Conservation (phyloP, 805 yeast species). For the Saccharomyces paradoxus region DNA sequence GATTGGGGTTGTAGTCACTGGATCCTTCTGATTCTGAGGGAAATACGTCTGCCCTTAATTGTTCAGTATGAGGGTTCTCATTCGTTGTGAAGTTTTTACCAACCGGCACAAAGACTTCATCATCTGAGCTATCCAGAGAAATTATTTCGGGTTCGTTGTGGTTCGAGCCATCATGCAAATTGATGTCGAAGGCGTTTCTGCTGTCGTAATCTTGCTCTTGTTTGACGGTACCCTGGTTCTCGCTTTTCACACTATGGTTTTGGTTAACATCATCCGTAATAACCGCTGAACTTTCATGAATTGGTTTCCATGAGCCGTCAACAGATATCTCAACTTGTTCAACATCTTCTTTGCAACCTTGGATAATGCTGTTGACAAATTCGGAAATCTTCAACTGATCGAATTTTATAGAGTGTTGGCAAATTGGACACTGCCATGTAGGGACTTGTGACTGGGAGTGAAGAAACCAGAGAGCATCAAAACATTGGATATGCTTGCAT, state of each 20-base stretch:
- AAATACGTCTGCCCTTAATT: not conserved
- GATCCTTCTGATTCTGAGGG: not conserved
- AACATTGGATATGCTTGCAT: conserved; percentile 85
- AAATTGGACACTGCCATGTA: conserved; percentile 84
- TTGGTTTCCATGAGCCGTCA: conserved; percentile 66
- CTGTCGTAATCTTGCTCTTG: not conserved
- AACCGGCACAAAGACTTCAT: not conserved
- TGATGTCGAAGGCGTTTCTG: not conserved
- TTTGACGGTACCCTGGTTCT: conserved; percentile 1
- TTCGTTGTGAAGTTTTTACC: not conserved
- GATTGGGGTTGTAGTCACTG: not conserved
- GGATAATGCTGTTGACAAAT: conserved; percentile 55
- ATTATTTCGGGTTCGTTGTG: not conserved
- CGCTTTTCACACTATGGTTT: conserved; percentile 7
- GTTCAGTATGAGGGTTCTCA: not conserved
- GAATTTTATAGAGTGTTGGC: conserved; percentile 45
- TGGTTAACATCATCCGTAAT: not conserved
- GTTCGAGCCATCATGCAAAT: not conserved
- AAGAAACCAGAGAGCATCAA: conserved; percentile 70
- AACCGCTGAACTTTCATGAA: conserved; percentile 13
- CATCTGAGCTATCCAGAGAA: not conserved
- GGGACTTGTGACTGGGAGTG: conserved; percentile 72
- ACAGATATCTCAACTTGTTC: conserved; percentile 59
- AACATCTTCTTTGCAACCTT: conserved; percentile 42
- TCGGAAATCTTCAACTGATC: conserved; percentile 67